A percentile compares a stretch with the other conserved stretches of the same genome.
Evolutionary conservation across 345 rosid species (phyloP).

Genomic region (Schrenkiella parvula): DNA sequence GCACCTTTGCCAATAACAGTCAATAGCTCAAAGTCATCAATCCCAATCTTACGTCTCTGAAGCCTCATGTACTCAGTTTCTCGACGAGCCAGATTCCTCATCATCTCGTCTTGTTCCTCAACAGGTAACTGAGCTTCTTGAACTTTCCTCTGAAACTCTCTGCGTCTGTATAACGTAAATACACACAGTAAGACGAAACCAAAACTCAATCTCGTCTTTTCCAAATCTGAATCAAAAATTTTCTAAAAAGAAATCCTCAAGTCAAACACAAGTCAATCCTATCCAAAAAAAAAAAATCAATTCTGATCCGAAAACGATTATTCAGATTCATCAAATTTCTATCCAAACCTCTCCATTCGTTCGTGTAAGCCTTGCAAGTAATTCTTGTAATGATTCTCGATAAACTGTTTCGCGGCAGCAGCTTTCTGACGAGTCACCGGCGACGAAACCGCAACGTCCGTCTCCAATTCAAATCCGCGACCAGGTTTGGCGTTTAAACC

Average conservation of each 20-base stretch:
- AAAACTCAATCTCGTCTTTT: neutral
- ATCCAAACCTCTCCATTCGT: conserved; percentile 79
- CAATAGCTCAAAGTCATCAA: conserved; percentile 88
- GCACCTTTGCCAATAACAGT: conserved; percentile 95
- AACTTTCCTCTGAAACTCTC: conserved; percentile 73
- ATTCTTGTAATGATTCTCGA: conserved; percentile 96
- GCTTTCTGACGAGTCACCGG: conserved; percentile 97
- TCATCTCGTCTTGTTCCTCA: conserved; percentile 88
- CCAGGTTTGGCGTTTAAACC: conserved; percentile 57
- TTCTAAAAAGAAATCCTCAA: too few species aligned
- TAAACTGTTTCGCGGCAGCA: conserved; percentile 96
- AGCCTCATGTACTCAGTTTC: conserved; percentile 93
- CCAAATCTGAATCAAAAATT: neutral
- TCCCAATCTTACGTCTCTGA: conserved; percentile 93
- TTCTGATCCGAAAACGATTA: neutral
- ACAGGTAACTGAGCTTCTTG: conserved; percentile 78
- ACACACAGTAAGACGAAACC: neutral
- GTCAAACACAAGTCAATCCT: conserved; percentile 25
- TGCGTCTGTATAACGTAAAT: conserved; percentile 49
- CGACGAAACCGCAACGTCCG: conserved; percentile 78
- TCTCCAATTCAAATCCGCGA: conserved; percentile 55
- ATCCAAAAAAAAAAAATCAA: neutral
- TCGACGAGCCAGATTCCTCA: conserved; percentile 77
- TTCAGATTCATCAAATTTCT: neutral
- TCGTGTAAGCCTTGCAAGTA: conserved; percentile 90